Percentiles rank a stretch among this genome's conserved stretches.
These are phyloP conservation scores for Laetiporus sulphureus DNA, from an alignment of 1,284 basidiomycete genomes.

Conservation along the genomic window DNA sequence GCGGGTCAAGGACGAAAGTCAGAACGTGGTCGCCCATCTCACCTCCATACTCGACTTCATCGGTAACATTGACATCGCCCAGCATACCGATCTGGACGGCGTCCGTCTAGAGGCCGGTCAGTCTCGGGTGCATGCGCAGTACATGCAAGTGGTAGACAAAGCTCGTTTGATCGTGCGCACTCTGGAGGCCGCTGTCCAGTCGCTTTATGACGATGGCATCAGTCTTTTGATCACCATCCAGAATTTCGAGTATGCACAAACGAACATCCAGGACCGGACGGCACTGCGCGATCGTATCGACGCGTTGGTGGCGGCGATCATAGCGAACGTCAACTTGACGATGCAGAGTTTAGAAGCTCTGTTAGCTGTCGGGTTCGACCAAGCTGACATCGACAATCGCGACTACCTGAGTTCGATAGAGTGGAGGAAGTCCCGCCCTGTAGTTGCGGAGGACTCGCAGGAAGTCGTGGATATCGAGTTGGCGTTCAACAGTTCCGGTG, in stretches of 20 bases:
- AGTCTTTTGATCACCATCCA: constrained; percentile 52
- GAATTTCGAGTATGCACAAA: constrained; percentile 16
- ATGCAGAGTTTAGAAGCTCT: constrained; percentile 56
- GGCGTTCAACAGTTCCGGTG: constrained; percentile 37
- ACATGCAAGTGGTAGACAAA: constrained; percentile 56
- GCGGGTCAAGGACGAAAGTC: constrained; percentile 26
- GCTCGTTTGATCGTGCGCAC: constrained; percentile 61
- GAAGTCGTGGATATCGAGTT: constrained; percentile 55
- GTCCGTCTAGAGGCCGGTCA: constrained; percentile 42
- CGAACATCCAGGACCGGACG: constrained; percentile 18
- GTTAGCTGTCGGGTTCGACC: constrained; percentile 58
- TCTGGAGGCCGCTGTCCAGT: constrained; percentile 61
- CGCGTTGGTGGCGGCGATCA: constrained; percentile 40
- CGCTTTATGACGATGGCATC: constrained; percentile 64
- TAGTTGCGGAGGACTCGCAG: not conserved
- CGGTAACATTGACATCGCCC: constrained; percentile 67
- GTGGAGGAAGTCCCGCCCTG: constrained; percentile 41
- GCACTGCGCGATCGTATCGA: constrained; percentile 39
- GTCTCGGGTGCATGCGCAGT: constrained; percentile 38
- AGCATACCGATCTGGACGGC: constrained; percentile 73
- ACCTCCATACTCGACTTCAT: constrained; percentile 51
- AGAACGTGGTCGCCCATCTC: constrained; percentile 45
- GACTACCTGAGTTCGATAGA: constrained; percentile 70
- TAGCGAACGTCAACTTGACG: constrained; percentile 47
- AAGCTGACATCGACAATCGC: constrained; percentile 57